A percentile compares a stretch with the other conserved stretches of the same genome.
Evolutionary conservation across 305 asterid species (phyloP).

Genomic region (Fraxinus nigra): DNA sequence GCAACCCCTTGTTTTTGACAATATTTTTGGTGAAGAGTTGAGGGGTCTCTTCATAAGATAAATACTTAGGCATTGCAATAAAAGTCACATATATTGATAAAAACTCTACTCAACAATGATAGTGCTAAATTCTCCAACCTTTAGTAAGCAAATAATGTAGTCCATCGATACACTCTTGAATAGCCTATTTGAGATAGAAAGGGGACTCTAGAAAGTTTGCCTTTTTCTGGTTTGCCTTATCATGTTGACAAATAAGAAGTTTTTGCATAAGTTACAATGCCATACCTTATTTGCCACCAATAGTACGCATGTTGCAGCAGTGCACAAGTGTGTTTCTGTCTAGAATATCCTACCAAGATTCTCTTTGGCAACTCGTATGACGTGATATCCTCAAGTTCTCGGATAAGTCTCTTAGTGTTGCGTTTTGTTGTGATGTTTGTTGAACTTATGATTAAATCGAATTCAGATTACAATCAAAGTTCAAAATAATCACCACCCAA

Average conservation of each 20-base stretch:
- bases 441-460: background rate
- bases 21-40: background rate
- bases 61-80: no score
- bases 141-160: background rate
- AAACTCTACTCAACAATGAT: no score
- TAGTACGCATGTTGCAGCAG: background rate
- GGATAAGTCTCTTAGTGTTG: background rate
- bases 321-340: background rate
- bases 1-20: background rate
- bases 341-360: background rate
- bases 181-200: background rate
- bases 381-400: background rate
- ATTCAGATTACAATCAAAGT: background rate
- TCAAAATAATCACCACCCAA: no score
- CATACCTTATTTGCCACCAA: background rate
- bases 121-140: background rate
- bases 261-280: no score
- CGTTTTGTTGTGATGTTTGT: background rate
- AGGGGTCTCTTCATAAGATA: background rate
- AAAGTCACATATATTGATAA: no score
- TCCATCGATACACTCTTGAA: background rate
- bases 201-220: no score
- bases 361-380: background rate
- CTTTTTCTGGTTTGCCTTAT: no score
- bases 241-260: background rate